Evolutionary conservation across 2,329 filamentous ascomycete genomes (phyloP), one percentile per base, ranked within the genome.

Genomic region (Talaromyces piceae): DNA sequence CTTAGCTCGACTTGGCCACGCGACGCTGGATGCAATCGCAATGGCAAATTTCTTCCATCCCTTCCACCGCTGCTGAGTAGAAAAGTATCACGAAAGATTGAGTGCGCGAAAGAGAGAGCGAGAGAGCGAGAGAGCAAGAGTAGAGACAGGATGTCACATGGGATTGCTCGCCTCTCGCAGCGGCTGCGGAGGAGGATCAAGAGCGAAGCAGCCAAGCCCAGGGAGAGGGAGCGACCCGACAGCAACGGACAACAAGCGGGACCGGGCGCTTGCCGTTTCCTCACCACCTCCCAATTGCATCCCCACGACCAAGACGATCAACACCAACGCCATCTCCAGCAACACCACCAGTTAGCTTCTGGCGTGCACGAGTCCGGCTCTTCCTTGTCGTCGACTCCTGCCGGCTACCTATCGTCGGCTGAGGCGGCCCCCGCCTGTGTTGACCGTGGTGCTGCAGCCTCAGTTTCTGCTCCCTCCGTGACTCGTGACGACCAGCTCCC

Each of bases 371-470:
- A 46, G 44, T 20, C 44, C 16, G 44, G 2, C n/a, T 57, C 43
- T 53, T 44, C 43, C 43, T 54, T 45, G 25, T 52, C n/a, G 58
- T 54, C 49, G 55, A 57, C 30, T 20, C 20, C 57, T 30, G 59
- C 52, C 7, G 44, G 53, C 41, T 61, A 60, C 51, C 54, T 47
- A 55, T 50, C 18, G 55, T 52, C 28, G 57, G 6, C 13, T 12
- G 45, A 59, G 31, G 55, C n/a, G n/a, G n/a, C 59, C 22, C 49
- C 54, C 45, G 47, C 54, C 45, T 49, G 46, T 30, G 52, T n/a
- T 9, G 13, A 9, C 33, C 33, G 52, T 37, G 41, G 53, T 54
- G 43, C 37, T 28, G 46, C 20, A 11, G 46, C 30, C 31, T 48
- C 13, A n/a, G 23, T 31, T 47, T 47, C 45, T 31, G 27, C 45